These are phyloP conservation scores for Pseudonitzschia multiseries DNA, from an alignment of 108 stramenopile genomes.

Conservation along the genomic window DNA sequence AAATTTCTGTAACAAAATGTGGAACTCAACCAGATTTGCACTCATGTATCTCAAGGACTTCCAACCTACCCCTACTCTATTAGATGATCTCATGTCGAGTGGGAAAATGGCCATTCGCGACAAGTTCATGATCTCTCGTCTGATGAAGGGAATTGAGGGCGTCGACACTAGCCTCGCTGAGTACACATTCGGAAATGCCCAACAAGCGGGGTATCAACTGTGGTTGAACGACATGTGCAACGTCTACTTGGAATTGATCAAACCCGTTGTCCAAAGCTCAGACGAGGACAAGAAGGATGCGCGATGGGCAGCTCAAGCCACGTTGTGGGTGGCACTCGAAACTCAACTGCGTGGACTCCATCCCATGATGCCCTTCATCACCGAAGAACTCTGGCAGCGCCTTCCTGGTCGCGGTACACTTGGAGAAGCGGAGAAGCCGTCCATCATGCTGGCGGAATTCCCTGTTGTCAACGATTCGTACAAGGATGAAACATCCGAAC, in stretches of 20 bases:
- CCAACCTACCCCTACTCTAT: slow-evolving; percentile 73
- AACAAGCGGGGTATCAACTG: slow-evolving; percentile 81
- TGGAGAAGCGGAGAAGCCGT: slow-evolving; percentile 72
- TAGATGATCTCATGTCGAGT: slow-evolving; percentile 80
- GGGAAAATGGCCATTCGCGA: slow-evolving; percentile 86
- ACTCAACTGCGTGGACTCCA: slow-evolving; percentile 91
- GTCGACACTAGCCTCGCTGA: slow-evolving; percentile 71
- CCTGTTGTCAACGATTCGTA: slow-evolving; percentile 70
- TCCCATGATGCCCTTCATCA: slow-evolving; percentile 99
- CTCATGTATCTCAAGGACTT: slow-evolving; percentile 91
- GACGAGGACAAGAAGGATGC: slow-evolving; percentile 57
- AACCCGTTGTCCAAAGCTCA: slow-evolving; percentile 89
- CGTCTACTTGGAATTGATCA: slow-evolving; percentile 97
- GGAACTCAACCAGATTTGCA: slow-evolving; percentile 96
- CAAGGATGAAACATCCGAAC: slow-evolving; percentile 55
- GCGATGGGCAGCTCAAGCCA: slow-evolving; percentile 92
- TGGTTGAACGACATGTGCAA: slow-evolving; percentile 97
- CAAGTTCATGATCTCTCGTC: slow-evolving; percentile 89
- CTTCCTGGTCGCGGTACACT: slow-evolving; percentile 96
- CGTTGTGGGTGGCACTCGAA: slow-evolving; percentile 92
- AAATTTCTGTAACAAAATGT: slow-evolving; percentile 99
- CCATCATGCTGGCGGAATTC: slow-evolving; percentile 96
- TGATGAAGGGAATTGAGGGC: slow-evolving; percentile 74
- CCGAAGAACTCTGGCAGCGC: slow-evolving; percentile 99
- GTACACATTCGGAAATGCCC: slow-evolving; percentile 92